These are phyloP conservation scores for Trametopsis cervina DNA, from an alignment of 768 basidiomycete genomes.

Conservation along the genomic window DNA sequence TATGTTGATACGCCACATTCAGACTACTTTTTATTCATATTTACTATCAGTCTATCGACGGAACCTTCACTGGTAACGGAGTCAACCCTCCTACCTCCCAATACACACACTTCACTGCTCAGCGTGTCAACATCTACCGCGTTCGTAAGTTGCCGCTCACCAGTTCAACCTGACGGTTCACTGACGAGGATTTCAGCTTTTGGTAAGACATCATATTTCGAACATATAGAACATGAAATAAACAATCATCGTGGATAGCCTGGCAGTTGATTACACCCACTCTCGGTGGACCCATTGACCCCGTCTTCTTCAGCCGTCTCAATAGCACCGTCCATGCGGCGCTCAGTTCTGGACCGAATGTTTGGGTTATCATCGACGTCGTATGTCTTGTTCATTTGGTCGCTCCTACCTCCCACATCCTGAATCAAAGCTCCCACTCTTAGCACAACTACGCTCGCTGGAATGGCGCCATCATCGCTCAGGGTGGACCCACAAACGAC, in stretches of 20 bases:
- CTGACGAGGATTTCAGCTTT: constrained; percentile 18
- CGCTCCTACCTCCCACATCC: not conserved
- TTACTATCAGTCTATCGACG: constrained; percentile 31
- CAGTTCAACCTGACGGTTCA: not conserved
- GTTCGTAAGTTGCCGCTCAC: constrained; percentile 23
- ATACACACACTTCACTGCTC: constrained; percentile 38
- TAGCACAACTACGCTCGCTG: constrained; percentile 55
- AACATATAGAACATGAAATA: not conserved
- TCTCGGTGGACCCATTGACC: constrained; percentile 39
- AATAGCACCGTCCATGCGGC: constrained; percentile 42
- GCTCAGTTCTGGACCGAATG: constrained; percentile 30
- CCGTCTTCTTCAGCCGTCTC: constrained; percentile 36
- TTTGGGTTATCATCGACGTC: constrained; percentile 45
- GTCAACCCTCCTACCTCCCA: constrained; percentile 35
- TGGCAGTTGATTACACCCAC: constrained; percentile 47
- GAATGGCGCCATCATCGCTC: constrained; percentile 38
- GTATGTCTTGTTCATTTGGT: constrained; percentile 20
- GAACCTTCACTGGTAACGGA: constrained; percentile 36
- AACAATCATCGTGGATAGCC: constrained; percentile 24
- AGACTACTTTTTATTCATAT: not conserved
- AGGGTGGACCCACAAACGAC: constrained; percentile 35
- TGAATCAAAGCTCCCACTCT: not conserved
- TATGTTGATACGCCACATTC: constrained; percentile 14
- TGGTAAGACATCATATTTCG: constrained; percentile 16
- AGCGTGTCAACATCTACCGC: constrained; percentile 44